Evolutionary conservation across 805 yeast species (phyloP), one percentile per base, ranked within the genome.

Genomic region (Cyberlindnera amylophila): DNA sequence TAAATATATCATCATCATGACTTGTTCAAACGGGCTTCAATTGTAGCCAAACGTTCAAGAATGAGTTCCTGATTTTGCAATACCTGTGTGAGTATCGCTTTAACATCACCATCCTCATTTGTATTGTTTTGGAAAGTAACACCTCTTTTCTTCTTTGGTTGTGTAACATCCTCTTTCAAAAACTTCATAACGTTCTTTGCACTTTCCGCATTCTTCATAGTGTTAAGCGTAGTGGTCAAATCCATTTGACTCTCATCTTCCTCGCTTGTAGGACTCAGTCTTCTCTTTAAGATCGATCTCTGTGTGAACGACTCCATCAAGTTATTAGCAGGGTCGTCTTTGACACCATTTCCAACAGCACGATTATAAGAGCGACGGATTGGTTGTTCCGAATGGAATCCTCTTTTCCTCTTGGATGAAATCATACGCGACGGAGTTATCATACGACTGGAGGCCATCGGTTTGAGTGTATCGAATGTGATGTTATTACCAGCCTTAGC

Each of bases 391-490:
- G 67, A 64, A 33, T 59, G 54, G 1, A 42, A 4, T 11, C 30
- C 52, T 36, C 51, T 53, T 42, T 58, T 61, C 24, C 9, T 21
- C 26, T 17, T 33, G 12, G 66, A 63, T 17, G 50, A 32, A 4
- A 54, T 47, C 44, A 55, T 54, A 28, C 60, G 50, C n/a, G 64
- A 61, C 15, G 64, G 62, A 0, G 63, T 53, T 14, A 19, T 36
- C 8, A 39, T 9, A 12, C 51, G 45, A 12, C 62, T 52, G 9
- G 67, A 64, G 1, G 56, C 55, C 41, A 49, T 35, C 6, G 59
- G 55, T 15, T 58, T 60, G 28, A 65, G 58, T 27, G 50, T 55
- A 0, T 50, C 52, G 30, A 62, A 46, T 4, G 54, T 58, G 10
- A 61, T 49, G 13, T 44, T 48, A n/a, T 44, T 21, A 9, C 24